Evolutionary conservation across 345 rosid species (phyloP).

Genomic region (Excoecaria agallocha): DNA sequence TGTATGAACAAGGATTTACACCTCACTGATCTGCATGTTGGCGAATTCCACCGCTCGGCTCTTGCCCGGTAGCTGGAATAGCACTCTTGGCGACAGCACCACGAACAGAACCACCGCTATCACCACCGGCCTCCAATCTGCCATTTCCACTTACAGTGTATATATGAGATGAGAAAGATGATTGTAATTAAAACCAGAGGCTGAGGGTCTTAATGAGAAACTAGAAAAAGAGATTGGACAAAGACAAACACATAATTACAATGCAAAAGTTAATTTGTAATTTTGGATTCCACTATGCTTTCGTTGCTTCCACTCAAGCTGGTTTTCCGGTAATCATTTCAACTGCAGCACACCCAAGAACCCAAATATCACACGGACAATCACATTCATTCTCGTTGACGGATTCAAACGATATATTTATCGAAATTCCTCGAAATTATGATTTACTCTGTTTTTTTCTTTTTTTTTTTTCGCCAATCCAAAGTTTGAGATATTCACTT

Average conservation of each 20-base stretch:
- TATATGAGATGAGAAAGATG: no score
- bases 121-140: conserved; percentile 17
- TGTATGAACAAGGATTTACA: conserved; percentile 8
- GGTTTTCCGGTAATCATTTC: conserved; percentile 40
- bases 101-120: conserved; percentile 13
- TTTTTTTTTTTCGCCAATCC: conserved; percentile 27
- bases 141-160: conserved; percentile 2
- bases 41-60: conserved; percentile 13
- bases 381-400: conserved; percentile 26
- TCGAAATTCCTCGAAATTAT: conserved; percentile 34
- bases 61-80: conserved; percentile 13
- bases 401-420: conserved; percentile 38
- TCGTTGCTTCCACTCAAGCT: conserved; percentile 15
- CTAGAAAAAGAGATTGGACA: neutral
- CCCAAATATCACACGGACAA: conserved; percentile 36
- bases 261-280: no score
- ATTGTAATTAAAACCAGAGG: no score
- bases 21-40: conserved; percentile 12
- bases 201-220: no score
- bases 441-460: conserved; percentile 12
- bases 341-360: conserved; percentile 32
- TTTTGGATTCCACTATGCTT: no score
- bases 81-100: neutral
- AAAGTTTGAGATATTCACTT: conserved; percentile 32
- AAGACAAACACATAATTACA: no score